Evolutionary conservation across 306 rosid genomes (phyloP), one percentile per base, ranked within the genome.

Genomic region (Quercus aquifolioides): DNA sequence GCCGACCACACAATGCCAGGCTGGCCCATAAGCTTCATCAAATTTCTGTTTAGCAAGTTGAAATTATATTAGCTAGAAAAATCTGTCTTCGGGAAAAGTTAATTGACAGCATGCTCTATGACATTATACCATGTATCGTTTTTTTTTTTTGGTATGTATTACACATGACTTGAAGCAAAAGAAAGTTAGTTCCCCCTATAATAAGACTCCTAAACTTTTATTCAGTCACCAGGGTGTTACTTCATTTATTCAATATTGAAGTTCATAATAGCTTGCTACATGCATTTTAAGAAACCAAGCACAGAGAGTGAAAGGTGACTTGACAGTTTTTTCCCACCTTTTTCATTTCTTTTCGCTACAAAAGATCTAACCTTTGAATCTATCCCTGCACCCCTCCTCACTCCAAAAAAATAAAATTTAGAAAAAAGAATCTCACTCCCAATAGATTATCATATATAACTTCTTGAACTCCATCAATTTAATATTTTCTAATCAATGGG

Each of bases 1-100:
- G 6, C 98, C 96, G 25, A 82, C 90, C 78, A 89, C 93, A 8
- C 89, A 91, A 77, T 91, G 82, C 94, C 94, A 91, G 49, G 88
- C 92, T 17, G 88, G 87, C 68, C 94, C 91, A 77, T 88, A 89
- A 65, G 86, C 80, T 83, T 91, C 91, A 76, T 89, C 91, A 76
- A 88, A 79, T 72, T 88, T 89, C 89, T 86, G 86, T 73, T 70
- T 14, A 75, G 26, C 75, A 85, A 30, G 41, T 63, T 52, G 60
- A 41, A 49, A 25, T 46, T 46, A 38, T 8, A 38, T 38, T 38
- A 38, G 10, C 46, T 38, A 38, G 46, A 38, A 38, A 38, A 7
- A 38, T 38, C 46, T 38, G 7, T 38, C 46, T 38, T 58, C 74
- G 12, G 23, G 51, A 73, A 73, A 81, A 25, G 35, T 2, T 57